These are phyloP conservation scores for Suhomyces chickasaworum DNA, from an alignment of 1,139 yeast species.

Conservation along the genomic window DNA sequence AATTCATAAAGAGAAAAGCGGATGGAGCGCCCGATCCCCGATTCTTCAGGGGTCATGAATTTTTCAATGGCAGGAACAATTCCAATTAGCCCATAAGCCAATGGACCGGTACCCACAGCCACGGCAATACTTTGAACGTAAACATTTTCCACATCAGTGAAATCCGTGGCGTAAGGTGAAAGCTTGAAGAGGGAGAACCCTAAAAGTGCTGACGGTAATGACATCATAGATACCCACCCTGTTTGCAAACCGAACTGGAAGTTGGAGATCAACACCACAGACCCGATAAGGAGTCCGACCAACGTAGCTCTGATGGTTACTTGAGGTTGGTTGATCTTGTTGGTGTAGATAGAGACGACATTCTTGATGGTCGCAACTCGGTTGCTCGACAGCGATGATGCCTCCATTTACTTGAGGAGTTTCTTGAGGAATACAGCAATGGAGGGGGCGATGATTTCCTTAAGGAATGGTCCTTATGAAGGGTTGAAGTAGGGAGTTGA, in stretches of 20 bases:
- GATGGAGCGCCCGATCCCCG: slow-evolving; percentile 56
- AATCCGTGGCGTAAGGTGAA: slow-evolving; percentile 48
- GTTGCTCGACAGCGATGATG: slow-evolving; percentile 2
- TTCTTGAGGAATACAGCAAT: background rate
- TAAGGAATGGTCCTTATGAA: background rate
- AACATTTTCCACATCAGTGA: slow-evolving; percentile 91
- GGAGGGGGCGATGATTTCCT: background rate
- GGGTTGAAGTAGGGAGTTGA: background rate
- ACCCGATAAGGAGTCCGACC: slow-evolving; percentile 76
- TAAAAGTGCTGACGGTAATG: slow-evolving; percentile 88
- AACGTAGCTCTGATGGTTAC: slow-evolving; percentile 70
- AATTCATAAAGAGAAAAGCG: slow-evolving; percentile 51
- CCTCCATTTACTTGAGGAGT: background rate
- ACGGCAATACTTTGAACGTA: slow-evolving; percentile 91
- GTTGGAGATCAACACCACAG: slow-evolving; percentile 80
- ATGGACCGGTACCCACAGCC: slow-evolving; percentile 96
- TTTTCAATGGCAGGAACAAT: slow-evolving; percentile 97
- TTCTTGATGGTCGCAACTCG: slow-evolving; percentile 2
- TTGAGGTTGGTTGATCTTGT: slow-evolving; percentile 53
- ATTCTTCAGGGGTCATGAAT: slow-evolving; percentile 74
- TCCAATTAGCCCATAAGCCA: slow-evolving; percentile 93
- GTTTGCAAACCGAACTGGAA: slow-evolving; percentile 97
- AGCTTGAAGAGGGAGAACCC: slow-evolving; percentile 81
- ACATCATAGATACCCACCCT: slow-evolving; percentile 99
- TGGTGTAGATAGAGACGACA: slow-evolving; percentile 14